phyloP scores from a whole-genome alignment of 306 rosid species.

The Pachyrhizus erosus region DNA sequence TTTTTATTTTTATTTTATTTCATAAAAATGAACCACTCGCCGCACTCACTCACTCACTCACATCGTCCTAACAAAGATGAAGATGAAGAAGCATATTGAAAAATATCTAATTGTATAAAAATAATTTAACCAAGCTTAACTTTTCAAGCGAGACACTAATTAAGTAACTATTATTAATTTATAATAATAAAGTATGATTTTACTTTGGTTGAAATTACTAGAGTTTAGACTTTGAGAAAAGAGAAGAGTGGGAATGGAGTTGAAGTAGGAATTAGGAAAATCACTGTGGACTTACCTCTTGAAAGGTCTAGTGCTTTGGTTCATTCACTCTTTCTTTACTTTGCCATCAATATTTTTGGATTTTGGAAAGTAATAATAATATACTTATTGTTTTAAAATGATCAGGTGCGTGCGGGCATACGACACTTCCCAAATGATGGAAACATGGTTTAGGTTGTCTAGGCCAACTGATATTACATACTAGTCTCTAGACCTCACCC shows the following conservation, averaged over 20 bases:
- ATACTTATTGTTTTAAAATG: neutral
- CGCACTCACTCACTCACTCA: slow-evolving; percentile 36
- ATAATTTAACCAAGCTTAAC: slow-evolving; percentile 23
- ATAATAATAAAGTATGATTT: neutral
- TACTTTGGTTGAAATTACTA: neutral
- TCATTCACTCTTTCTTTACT: neutral
- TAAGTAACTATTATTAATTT: neutral
- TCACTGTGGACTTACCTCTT: slow-evolving; percentile 37
- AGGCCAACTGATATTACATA: slow-evolving; percentile 24
- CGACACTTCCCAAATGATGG: slow-evolving; percentile 24
- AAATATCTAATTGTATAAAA: neutral
- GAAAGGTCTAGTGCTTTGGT: slow-evolving; percentile 15
- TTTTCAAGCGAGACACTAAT: slow-evolving; percentile 3
- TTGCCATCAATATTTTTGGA: neutral
- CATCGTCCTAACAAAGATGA: slow-evolving; percentile 3
- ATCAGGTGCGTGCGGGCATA: slow-evolving; percentile 41
- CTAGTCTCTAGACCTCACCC: slow-evolving; percentile 43
- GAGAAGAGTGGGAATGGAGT: neutral
- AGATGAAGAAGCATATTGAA: neutral
- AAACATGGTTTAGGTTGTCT: slow-evolving; percentile 34
- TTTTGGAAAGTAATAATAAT: neutral
- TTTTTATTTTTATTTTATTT: slow-evolving; percentile 25
- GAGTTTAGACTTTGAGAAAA: neutral
- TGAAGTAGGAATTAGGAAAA: neutral
- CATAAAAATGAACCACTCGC: slow-evolving; percentile 22